Evolutionary conservation across 805 yeast genomes (phyloP).

Genomic region (Starmerella davenportii): DNA sequence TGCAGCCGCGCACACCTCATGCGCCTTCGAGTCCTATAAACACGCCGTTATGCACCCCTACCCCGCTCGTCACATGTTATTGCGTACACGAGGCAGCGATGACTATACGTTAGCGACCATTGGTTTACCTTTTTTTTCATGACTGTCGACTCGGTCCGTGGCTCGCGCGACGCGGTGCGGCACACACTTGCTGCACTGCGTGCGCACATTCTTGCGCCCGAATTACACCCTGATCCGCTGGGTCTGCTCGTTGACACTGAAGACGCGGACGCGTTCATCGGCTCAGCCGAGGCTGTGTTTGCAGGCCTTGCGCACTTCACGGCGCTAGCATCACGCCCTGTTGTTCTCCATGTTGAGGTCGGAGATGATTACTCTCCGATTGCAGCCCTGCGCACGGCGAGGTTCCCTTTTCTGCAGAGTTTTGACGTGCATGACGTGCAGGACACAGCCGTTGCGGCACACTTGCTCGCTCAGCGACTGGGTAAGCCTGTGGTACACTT

Average conservation of each 20-base stretch:
- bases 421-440: constrained; percentile 36
- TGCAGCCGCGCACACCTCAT: too few relatives aligned
- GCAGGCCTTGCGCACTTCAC: constrained; percentile 14
- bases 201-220: constrained; percentile 6
- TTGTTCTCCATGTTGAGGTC: constrained; percentile 15
- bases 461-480: constrained; percentile 34
- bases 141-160: too few relatives aligned
- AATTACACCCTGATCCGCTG: constrained; percentile 11
- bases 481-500: constrained; percentile 55
- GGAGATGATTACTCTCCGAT: constrained; percentile 47
- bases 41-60: too few relatives aligned
- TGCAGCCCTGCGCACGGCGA: constrained; percentile 56
- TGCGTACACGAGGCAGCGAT: too few relatives aligned
- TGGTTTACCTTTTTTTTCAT: too few relatives aligned
- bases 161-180: constrained; percentile 11
- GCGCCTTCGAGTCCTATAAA: too few relatives aligned
- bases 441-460: constrained; percentile 39
- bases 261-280: constrained; percentile 9
- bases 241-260: constrained; percentile 5
- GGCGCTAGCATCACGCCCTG: constrained; percentile 8
- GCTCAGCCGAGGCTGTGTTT: constrained; percentile 12
- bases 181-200: too few relatives aligned
- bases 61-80: too few relatives aligned
- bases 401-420: constrained; percentile 50
- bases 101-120: too few relatives aligned